These are phyloP conservation scores for Takakia lepidozioides DNA, from an alignment of 225 moss, liverwort and hornwort genomes.

Conservation along the genomic window DNA sequence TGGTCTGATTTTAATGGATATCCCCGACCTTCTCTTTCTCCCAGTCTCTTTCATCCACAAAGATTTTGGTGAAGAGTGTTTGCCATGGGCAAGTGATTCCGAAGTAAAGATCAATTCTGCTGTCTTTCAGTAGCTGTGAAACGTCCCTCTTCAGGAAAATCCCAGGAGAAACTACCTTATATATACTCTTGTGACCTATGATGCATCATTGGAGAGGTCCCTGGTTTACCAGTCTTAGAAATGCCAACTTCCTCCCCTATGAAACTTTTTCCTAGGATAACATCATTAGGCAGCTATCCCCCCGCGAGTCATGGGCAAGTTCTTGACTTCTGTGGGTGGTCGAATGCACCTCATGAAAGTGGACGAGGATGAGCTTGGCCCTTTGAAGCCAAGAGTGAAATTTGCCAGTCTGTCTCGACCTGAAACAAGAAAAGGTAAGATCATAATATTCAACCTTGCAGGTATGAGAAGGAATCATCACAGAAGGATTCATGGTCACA, in stretches of 20 bases:
- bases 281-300: neutral
- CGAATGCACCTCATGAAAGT: neutral
- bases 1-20: too few relatives aligned
- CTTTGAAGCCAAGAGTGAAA: conserved; percentile 1
- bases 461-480: neutral
- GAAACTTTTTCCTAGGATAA: neutral
- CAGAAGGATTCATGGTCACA: conserved; percentile 2
- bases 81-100: too few relatives aligned
- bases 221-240: neutral
- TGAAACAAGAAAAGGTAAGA: neutral
- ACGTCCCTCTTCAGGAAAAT: neutral
- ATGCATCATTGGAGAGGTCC: neutral
- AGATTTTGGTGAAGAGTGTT: too few relatives aligned
- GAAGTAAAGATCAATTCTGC: too few relatives aligned
- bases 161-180: neutral
- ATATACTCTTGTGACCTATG: neutral
- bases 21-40: too few relatives aligned
- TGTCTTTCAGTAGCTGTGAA: neutral
- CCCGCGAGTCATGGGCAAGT: neutral
- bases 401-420: neutral
- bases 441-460: neutral
- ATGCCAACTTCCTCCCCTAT: neutral
- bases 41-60: too few relatives aligned
- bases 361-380: neutral
- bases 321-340: neutral